These are phyloP conservation scores for Helianthus tuberosus DNA, from an alignment of 129 eudicot species.

Conservation along the genomic window DNA sequence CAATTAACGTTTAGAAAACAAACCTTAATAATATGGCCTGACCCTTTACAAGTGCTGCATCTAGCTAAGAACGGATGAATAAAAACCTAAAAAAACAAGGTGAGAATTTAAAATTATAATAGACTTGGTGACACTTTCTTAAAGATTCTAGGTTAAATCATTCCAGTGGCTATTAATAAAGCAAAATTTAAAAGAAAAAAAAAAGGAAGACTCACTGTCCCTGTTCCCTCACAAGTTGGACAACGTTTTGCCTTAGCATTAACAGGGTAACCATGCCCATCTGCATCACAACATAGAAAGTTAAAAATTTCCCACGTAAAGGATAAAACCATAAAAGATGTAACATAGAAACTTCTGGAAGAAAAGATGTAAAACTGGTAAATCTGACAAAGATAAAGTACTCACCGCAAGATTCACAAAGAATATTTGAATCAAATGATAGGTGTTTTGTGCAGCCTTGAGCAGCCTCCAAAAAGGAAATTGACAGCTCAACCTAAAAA, in stretches of 20 bases:
- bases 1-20: conserved; percentile 25
- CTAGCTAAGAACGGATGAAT: conserved; percentile 83
- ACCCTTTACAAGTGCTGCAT: conserved; percentile 81
- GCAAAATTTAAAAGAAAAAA: no score
- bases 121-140: neutral
- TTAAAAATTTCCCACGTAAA: neutral
- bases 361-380: conserved; percentile 1
- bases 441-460: conserved; percentile 87
- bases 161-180: conserved; percentile 1
- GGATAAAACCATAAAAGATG: neutral
- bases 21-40: conserved; percentile 74
- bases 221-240: conserved; percentile 75
- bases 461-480: conserved; percentile 89
- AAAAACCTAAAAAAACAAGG: conserved; percentile 55
- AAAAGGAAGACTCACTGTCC: conserved; percentile 58
- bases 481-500: conserved; percentile 72
- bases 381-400: conserved; percentile 25
- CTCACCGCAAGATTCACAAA: conserved; percentile 92
- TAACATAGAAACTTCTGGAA: neutral
- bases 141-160: conserved; percentile 12
- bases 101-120: conserved; percentile 7
- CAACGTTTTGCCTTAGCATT: conserved; percentile 68
- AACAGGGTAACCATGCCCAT: conserved; percentile 79
- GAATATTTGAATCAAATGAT: conserved; percentile 69
- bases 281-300: conserved; percentile 38